phyloP scores from a whole-genome alignment of 441 rosid genomes.

The Capsella rubella region DNA sequence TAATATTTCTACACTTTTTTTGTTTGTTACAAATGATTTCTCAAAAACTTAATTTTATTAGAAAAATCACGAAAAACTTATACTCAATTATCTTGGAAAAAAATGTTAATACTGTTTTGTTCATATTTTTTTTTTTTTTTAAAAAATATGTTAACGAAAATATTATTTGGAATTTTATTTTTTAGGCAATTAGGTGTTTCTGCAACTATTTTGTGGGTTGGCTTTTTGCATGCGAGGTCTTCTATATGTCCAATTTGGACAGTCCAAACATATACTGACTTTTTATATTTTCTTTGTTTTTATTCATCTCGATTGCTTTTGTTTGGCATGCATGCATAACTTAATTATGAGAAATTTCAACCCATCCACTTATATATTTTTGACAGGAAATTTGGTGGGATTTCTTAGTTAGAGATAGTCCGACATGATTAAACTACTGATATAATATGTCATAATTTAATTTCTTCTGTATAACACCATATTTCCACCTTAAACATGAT shows the following conservation, averaged over 20 bases:
- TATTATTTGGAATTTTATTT: background rate
- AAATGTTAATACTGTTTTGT: too few species aligned
- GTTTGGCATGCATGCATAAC: slow-evolving; percentile 46
- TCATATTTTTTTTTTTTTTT: too few species aligned
- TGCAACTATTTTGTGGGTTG: slow-evolving; percentile 40
- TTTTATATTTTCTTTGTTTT: slow-evolving; percentile 18
- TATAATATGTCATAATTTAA: slow-evolving; percentile 34
- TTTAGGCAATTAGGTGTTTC: slow-evolving; percentile 12
- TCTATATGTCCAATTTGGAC: slow-evolving; percentile 43
- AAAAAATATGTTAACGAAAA: background rate
- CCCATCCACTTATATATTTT: slow-evolving; percentile 11
- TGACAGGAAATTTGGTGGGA: slow-evolving; percentile 38
- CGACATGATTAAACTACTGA: slow-evolving; percentile 46
- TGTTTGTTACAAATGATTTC: background rate
- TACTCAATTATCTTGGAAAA: background rate
- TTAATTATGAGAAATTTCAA: slow-evolving; percentile 34
- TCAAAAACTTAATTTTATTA: background rate
- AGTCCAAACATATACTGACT: slow-evolving; percentile 39
- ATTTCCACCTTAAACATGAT: slow-evolving; percentile 39
- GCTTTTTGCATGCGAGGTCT: slow-evolving; percentile 45
- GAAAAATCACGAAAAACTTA: slow-evolving; percentile 1
- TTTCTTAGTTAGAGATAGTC: slow-evolving; percentile 35
- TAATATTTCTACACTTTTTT: background rate
- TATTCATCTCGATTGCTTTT: slow-evolving; percentile 37
- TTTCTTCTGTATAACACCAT: slow-evolving; percentile 17